Conservation (phyloP, 306 rosid species). For the Cotoneaster glaucophyllus region DNA sequence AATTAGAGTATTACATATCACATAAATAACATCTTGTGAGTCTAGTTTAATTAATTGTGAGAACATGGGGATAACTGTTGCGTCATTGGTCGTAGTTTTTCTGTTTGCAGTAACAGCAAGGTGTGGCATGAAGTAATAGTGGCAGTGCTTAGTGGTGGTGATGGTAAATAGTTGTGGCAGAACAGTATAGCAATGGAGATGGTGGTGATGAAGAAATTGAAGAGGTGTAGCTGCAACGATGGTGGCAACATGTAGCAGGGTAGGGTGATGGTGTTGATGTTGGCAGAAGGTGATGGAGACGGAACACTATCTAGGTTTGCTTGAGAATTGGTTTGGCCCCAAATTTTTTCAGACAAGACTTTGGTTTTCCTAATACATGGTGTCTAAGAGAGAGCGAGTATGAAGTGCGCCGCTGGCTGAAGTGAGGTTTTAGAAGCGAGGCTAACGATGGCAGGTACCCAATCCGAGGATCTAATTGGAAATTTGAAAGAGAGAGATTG, state of each 20-base stretch:
- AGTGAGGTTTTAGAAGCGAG: slow-evolving; percentile 67
- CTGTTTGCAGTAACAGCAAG: not conserved
- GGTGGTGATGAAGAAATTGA: not conserved
- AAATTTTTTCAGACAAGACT: not conserved
- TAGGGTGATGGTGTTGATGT: not conserved
- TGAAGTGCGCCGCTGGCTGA: slow-evolving; percentile 58
- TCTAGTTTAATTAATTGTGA: not conserved
- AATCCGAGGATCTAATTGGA: slow-evolving; percentile 61
- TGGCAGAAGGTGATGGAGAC: not conserved
- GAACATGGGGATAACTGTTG: not conserved
- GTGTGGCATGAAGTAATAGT: not conserved
- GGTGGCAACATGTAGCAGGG: not conserved
- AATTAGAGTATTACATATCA: not conserved
- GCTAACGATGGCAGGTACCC: slow-evolving; percentile 82
- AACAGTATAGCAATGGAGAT: not conserved
- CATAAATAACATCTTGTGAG: not conserved
- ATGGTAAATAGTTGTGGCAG: not conserved
- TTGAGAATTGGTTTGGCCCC: not conserved
- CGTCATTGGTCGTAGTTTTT: not conserved
- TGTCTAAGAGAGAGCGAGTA: slow-evolving; percentile 51
- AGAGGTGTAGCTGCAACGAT: not conserved
- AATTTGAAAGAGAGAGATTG: not conserved
- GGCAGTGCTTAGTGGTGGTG: not conserved
- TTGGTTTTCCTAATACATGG: slow-evolving; percentile 21
- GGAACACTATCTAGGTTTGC: not conserved